Conservation (phyloP, 345 rosid genomes). For the Raphanus raphanistrum region DNA sequence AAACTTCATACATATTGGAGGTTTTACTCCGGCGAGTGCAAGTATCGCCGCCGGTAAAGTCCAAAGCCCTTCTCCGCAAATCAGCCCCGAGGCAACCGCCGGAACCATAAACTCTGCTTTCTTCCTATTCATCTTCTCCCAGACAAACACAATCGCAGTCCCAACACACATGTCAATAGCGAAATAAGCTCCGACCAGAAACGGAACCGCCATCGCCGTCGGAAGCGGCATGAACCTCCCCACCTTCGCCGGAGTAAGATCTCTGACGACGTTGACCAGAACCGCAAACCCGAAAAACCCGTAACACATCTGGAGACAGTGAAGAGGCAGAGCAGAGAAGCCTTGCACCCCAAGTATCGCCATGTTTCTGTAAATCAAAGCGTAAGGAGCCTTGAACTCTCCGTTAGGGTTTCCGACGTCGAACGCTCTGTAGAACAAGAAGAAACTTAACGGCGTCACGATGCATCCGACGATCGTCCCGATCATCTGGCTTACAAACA, state of each 20-base stretch:
- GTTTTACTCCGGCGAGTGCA: slow-evolving; percentile 74
- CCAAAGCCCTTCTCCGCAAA: slow-evolving; percentile 96
- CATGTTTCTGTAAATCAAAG: slow-evolving; percentile 75
- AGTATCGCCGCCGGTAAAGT: slow-evolving; percentile 78
- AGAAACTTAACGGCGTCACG: slow-evolving; percentile 77
- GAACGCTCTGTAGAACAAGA: slow-evolving; percentile 85
- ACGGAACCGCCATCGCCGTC: slow-evolving; percentile 84
- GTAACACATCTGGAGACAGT: slow-evolving; percentile 46
- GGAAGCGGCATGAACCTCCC: slow-evolving; percentile 92
- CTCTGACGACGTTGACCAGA: slow-evolving; percentile 61
- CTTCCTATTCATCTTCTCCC: slow-evolving; percentile 62
- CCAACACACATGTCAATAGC: slow-evolving; percentile 88
- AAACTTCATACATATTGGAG: slow-evolving; percentile 93
- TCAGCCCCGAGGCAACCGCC: slow-evolving; percentile 81
- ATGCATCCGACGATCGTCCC: slow-evolving; percentile 80
- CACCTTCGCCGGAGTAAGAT: slow-evolving; percentile 53
- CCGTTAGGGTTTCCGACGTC: slow-evolving; percentile 90
- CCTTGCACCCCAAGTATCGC: slow-evolving; percentile 48
- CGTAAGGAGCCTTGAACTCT: slow-evolving; percentile 87
- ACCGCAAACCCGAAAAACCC: slow-evolving; percentile 84
- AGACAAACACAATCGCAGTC: slow-evolving; percentile 59
- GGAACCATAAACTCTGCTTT: slow-evolving; percentile 81
- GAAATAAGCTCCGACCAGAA: slow-evolving; percentile 88
- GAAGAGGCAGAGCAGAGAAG: slow-evolving; percentile 44
- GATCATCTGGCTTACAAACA: slow-evolving; percentile 78